phyloP scores from a whole-genome alignment of 2,329 filamentous ascomycete species.

The Trichocomaceae sp. region DNA sequence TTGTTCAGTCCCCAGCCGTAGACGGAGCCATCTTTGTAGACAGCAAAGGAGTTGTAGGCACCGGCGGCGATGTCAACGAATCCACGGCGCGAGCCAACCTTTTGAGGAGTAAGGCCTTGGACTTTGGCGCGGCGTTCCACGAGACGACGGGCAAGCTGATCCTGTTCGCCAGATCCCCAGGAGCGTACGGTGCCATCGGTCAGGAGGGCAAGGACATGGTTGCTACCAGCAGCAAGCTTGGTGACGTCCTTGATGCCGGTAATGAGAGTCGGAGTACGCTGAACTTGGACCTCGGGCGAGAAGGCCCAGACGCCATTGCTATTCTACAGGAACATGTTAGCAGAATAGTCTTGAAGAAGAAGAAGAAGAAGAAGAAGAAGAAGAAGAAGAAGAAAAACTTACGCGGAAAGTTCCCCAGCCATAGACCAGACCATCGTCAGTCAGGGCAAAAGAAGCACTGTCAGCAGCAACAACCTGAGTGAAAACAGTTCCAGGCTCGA shows the following conservation, averaged over 20 bases:
- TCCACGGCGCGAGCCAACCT: constrained; percentile 47
- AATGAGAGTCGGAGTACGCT: constrained; percentile 36
- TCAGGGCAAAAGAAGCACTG: constrained; percentile 54
- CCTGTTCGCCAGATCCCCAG: constrained; percentile 58
- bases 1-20: constrained; percentile 79
- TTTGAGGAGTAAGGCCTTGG: constrained; percentile 46
- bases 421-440: constrained; percentile 54
- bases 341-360: background rate
- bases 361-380: no score
- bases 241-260: constrained; percentile 45
- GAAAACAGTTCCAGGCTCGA: constrained; percentile 50
- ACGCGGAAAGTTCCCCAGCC: constrained; percentile 59
- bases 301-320: constrained; percentile 56
- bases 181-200: constrained; percentile 50
- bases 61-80: constrained; percentile 58
- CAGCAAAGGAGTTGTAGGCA: constrained; percentile 70
- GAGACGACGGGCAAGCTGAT: constrained; percentile 56
- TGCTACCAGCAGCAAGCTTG: constrained; percentile 44
- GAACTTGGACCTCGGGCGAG: constrained; percentile 36
- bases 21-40: constrained; percentile 58
- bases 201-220: constrained; percentile 50
- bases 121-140: constrained; percentile 46
- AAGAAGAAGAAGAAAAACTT: no score
- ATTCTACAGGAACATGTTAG: constrained; percentile 30
- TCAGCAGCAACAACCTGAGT: constrained; percentile 54